phyloP scores from a whole-genome alignment of 208 protist species.

The Vickermania spadyakhi region DNA sequence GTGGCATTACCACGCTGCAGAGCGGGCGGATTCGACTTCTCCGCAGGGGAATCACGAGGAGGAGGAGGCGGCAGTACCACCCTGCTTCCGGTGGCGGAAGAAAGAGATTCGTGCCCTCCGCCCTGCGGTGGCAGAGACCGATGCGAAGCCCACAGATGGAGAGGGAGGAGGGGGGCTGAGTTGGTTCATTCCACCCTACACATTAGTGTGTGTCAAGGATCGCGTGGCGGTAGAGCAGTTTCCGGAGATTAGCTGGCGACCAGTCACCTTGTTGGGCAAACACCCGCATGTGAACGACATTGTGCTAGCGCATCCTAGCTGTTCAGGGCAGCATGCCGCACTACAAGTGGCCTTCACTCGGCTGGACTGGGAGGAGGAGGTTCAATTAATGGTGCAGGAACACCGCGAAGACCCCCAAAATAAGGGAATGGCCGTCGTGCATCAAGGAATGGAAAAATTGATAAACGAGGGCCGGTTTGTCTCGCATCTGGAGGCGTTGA shows the following conservation, averaged over 20 bases:
- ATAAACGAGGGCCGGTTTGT: too few relatives aligned
- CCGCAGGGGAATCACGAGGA: too few relatives aligned
- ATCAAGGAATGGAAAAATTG: too few relatives aligned
- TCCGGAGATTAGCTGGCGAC: constrained; percentile 21
- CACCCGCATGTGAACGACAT: constrained; percentile 53
- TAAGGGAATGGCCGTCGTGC: too few relatives aligned
- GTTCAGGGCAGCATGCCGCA: constrained; percentile 72
- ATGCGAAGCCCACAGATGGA: not conserved
- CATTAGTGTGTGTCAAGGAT: constrained; percentile 49
- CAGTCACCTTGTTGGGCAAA: constrained; percentile 59
- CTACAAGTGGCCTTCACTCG: constrained; percentile 52
- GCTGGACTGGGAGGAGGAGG: constrained; percentile 7
- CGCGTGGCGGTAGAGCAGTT: constrained; percentile 20
- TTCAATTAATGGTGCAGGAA: constrained; percentile 8
- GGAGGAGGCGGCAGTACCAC: too few relatives aligned
- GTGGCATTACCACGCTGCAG: not conserved
- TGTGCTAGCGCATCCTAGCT: constrained; percentile 60
- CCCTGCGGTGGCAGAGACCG: not conserved
- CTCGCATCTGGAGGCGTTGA: too few relatives aligned
- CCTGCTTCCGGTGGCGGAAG: not conserved
- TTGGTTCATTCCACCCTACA: constrained; percentile 46
- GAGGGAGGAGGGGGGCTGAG: not conserved
- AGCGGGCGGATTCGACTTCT: not conserved
- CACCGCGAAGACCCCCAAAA: constrained; percentile 1
- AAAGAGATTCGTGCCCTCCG: not conserved